Percentiles rank a stretch among this genome's conserved stretches.
Conservation (phyloP, 331 rosid genomes). For the Rosa hybrid region DNA sequence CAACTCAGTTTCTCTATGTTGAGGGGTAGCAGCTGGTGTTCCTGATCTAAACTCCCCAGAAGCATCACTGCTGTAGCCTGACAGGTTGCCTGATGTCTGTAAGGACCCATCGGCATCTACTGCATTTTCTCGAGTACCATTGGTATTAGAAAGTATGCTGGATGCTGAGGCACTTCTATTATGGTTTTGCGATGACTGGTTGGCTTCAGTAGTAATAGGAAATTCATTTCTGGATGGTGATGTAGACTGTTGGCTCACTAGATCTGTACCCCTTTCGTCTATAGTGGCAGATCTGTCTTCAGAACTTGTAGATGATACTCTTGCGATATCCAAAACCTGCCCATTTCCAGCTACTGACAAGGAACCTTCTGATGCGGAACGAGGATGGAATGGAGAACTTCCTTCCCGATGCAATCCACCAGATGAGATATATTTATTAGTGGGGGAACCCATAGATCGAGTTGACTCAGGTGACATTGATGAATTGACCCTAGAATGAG, state of each 20-base stretch:
- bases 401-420: conserved; percentile 54
- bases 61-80: conserved; percentile 73
- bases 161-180: conserved; percentile 68
- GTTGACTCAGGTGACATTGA: conserved; percentile 69
- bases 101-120: conserved; percentile 56
- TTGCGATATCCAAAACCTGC: conserved; percentile 52
- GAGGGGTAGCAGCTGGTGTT: conserved; percentile 46
- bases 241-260: conserved; percentile 52
- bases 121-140: conserved; percentile 50
- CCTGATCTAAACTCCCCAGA: conserved; percentile 65
- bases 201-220: conserved; percentile 45
- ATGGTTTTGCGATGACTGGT: conserved; percentile 61
- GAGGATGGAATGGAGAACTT: conserved; percentile 73
- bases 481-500: conserved; percentile 62
- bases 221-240: conserved; percentile 69
- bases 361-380: conserved; percentile 78
- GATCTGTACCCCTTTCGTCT: conserved; percentile 63
- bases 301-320: conserved; percentile 48
- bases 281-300: conserved; percentile 69
- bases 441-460: conserved; percentile 60
- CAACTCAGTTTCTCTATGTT: conserved; percentile 57
- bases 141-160: conserved; percentile 51
- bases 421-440: conserved; percentile 45
- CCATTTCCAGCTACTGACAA: conserved; percentile 57
- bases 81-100: conserved; percentile 48